Base-by-base conservation (phyloP, 495 filamentous ascomycete species). In the Penicillium ochrochloron region DNA sequence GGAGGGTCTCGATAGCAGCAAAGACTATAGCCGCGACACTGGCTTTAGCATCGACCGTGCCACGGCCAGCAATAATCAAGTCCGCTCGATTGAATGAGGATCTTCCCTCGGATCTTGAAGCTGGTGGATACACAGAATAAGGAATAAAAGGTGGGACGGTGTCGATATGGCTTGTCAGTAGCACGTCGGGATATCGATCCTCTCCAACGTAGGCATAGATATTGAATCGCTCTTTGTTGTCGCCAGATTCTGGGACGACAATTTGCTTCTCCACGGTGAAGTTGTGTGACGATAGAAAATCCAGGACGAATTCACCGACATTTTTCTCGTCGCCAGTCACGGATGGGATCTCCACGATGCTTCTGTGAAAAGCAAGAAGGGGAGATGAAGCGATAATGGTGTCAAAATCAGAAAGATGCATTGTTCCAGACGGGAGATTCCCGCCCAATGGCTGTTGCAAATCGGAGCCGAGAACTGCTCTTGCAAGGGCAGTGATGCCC, bases 141-240 rank as follows among this genome's bases (percentile, higher is more conserved):
- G 62, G 86, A 60, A 89, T 86, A 74, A 82, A 90, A 9, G 82
- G 79, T 3, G 83, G 83, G 46, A 87, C 73, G 14, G 78, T 82
- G 42, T 88, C 85, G 41, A 91, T 83, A 66, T 92, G 90, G 58
- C 82, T 86, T 9, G 85, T 82, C 2, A 92, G 72, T 17, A 94
- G 83, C 1, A 88, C 79, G 31, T 62, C 58, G 0, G 66, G 63
- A 25, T 59, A 54, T 21, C 60, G 23, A 50, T 62, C 39, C 5
- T 50, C 34, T 2, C 60, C 55, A 3, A 41, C 12, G 46, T 63
- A 63, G 27, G 60, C 48, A n/a, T 52, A 52, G 5, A 52, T 31
- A 52, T 52, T 52, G 25, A 52, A 52, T 17, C 48, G 25, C 3
- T 52, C 48, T 52, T 52, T 31, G 15, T 31, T 31, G 0, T 29